Evolutionary conservation across 2,329 filamentous ascomycete genomes (phyloP), one percentile per base, ranked within the genome.

Genomic region (Meredithiella fracta): DNA sequence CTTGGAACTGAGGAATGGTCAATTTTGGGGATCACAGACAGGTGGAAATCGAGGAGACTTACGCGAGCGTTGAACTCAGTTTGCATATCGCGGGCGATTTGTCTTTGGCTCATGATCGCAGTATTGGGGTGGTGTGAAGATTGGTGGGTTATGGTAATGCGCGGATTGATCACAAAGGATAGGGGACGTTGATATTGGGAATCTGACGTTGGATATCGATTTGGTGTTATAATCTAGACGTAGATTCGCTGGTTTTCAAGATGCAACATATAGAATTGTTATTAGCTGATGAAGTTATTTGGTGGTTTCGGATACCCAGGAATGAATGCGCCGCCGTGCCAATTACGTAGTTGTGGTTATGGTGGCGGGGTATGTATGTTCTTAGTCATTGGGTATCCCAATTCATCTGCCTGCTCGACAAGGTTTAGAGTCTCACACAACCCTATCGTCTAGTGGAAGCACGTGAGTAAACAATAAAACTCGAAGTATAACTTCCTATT

Each of bases 1-100:
- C 77, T 66, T 79, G 76, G 68, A 81, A 79, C 72, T 75, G 47
- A 55, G 31, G 17, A 40, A 17, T 26, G 15, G 38, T 54, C n/a
- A 44, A 14, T 15, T 15, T 23, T 4, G 20, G n/a, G 26, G 8
- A 15, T 20, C 34, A 9, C 17, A 25, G 37, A 17, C 4, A 54
- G 26, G 3, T 51, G 9, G 14, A 51, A 31, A 20, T 51, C 17
- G 6, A 17, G 14, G 38, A 49, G 31, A 42, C 66, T 58, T 67
- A 75, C 73, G 66, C 77, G 75, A 59, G 77, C 77, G 65, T 80
- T 76, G 65, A 80, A 79, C 67, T 80, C 77, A 67, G 77, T 73
- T 64, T 80, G 76, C 74, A 76, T 34, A 34, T 34, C 29, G 29
- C 29, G 29, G 29, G 29, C 29, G 29, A 34, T 5, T 34, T 34